Evolutionary conservation across 129 eudicot species (phyloP).

Genomic region (Logfia minima): DNA sequence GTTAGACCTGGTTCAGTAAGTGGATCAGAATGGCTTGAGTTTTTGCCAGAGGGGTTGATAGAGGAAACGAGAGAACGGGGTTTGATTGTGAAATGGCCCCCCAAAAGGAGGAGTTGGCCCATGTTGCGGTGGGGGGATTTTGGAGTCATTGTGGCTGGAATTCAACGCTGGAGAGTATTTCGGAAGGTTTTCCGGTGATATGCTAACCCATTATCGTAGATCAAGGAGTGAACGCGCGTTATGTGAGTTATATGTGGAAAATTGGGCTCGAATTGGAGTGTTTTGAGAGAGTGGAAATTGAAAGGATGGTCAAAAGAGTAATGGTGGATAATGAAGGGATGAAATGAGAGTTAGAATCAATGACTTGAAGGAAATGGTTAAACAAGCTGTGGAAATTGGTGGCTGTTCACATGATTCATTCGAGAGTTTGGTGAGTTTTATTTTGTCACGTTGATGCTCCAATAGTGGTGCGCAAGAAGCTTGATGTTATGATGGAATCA

Average conservation of each 20-base stretch:
- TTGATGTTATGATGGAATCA: background rate
- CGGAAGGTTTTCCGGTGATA: slow-evolving; percentile 49
- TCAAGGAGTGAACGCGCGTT: slow-evolving; percentile 43
- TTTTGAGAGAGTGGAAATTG: slow-evolving; percentile 35
- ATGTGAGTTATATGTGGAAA: slow-evolving; percentile 41
- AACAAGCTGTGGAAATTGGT: slow-evolving; percentile 11
- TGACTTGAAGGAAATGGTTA: slow-evolving; percentile 36
- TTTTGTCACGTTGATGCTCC: slow-evolving; percentile 26
- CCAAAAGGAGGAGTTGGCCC: slow-evolving; percentile 52
- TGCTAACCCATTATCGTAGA: slow-evolving; percentile 47
- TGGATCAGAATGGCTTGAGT: slow-evolving; percentile 42
- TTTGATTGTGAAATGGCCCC: slow-evolving; percentile 55
- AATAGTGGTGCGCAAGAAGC: background rate
- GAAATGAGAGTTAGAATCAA: slow-evolving; percentile 38
- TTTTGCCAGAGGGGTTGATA: slow-evolving; percentile 41
- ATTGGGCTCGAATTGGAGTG: slow-evolving; percentile 43
- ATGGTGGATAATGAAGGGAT: slow-evolving; percentile 45
- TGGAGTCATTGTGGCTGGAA: slow-evolving; percentile 70
- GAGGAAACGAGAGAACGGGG: slow-evolving; percentile 38
- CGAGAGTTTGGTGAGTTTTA: slow-evolving; percentile 27
- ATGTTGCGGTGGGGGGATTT: slow-evolving; percentile 49
- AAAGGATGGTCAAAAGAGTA: slow-evolving; percentile 32
- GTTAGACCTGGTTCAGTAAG: slow-evolving; percentile 45
- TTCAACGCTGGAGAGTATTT: slow-evolving; percentile 46
- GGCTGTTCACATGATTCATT: slow-evolving; percentile 42